Evolutionary conservation across 176 grass and related monocot genomes (phyloP), one percentile per base, ranked within the genome.

Genomic region (Carex parvula): DNA sequence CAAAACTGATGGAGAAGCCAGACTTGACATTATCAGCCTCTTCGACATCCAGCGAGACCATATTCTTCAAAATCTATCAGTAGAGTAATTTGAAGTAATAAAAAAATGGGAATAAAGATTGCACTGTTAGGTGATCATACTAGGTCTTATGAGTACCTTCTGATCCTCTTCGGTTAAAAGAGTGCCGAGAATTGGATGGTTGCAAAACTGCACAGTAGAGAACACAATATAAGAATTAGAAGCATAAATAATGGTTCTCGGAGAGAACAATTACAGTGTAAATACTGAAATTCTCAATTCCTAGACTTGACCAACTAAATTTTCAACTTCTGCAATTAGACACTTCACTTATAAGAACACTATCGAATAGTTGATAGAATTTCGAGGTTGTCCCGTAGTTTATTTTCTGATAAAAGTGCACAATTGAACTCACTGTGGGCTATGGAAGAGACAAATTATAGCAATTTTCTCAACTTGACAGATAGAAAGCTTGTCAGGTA

Each of bases 1-100:
- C 94, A 90, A 97, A 88, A 61, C 81, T 84, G 54, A 94, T 97
- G n/a, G 92, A 84, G 85, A 94, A 97, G 83, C 94, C 94, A 11
- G 85, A 86, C 64, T 97, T 97, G 12, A 97, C 91, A 86, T 94
- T 87, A 73, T 93, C 86, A 71, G 84, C 91, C 82, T 97, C 94
- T 80, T 97, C 92, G 18, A 97, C 94, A 84, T 94, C 92, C 79
- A 97, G 79, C 67, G 75, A 94, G 4, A 83, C 86, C 88, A 94
- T 70, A 84, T 92, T 92, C 80, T 97, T 97, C 80, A 97, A 92
- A 46, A 97, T 92, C 94, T 97, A 58, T 57, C 78, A 77, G 2
- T n/a, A 85, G 39, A 60, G 39, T 82, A 82, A 81, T 70, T 52
- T 39, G 59, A 57, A 69, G 32, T 8, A 83, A 60, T 6, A 53